phyloP scores from a whole-genome alignment of 257 asterid species.

The Nicotiana noctiflora region DNA sequence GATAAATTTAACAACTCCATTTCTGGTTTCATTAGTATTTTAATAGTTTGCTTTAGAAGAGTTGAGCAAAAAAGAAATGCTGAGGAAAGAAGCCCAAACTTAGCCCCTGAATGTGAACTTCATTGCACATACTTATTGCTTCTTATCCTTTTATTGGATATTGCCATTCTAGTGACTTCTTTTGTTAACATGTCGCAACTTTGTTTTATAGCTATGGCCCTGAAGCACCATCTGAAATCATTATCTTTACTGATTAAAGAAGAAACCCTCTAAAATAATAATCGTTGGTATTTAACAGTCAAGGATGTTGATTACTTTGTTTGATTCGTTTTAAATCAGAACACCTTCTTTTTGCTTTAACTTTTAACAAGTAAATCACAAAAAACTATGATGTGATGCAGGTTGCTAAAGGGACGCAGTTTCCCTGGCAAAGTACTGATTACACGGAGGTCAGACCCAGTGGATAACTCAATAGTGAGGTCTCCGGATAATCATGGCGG shows the following conservation, averaged over 20 bases:
- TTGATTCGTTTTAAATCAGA: neutral
- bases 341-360: neutral
- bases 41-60: neutral
- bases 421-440: conserved; percentile 92
- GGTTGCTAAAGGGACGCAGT: conserved; percentile 94
- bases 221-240: neutral
- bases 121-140: neutral
- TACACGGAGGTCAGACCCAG: conserved; percentile 60
- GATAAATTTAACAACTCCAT: neutral
- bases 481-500: conserved; percentile 55
- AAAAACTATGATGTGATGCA: conserved; percentile 19
- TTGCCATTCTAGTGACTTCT: neutral
- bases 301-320: neutral
- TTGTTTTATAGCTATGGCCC: neutral
- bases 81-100: neutral
- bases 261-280: neutral
- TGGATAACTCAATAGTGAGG: conserved; percentile 40
- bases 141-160: neutral
- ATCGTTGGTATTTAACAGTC: neutral
- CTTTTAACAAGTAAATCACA: neutral
- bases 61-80: conserved; percentile 1
- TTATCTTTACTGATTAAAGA: neutral
- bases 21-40: neutral
- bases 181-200: neutral
- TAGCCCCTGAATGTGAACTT: neutral